phyloP scores from a whole-genome alignment of 116 monocot genomes.

The Cymodocea nodosa region DNA sequence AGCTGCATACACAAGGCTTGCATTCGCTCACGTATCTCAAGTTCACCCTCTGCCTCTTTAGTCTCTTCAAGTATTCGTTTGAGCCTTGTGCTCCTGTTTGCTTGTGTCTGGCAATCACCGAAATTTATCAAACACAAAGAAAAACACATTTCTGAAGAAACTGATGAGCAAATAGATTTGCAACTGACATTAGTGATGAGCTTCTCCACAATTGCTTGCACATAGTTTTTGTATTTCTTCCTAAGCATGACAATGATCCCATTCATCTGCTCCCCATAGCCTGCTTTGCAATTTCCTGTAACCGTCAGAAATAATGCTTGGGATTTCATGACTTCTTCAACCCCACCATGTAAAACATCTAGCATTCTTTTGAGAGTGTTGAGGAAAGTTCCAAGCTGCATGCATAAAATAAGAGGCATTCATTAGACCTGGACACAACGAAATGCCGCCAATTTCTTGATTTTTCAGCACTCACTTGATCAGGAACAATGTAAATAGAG shows the following conservation, averaged over 20 bases:
- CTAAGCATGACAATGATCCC: slow-evolving; percentile 56
- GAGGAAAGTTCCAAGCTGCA: slow-evolving; percentile 76
- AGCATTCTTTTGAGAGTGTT: slow-evolving; percentile 79
- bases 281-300: slow-evolving; percentile 21
- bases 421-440: not conserved
- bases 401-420: not conserved
- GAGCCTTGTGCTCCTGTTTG: slow-evolving; percentile 51
- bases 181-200: slow-evolving; percentile 65
- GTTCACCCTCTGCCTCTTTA: slow-evolving; percentile 67
- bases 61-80: slow-evolving; percentile 79
- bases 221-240: slow-evolving; percentile 84
- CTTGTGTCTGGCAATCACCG: slow-evolving; percentile 39
- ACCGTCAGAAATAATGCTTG: slow-evolving; percentile 46
- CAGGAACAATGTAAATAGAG: slow-evolving; percentile 43
- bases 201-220: slow-evolving; percentile 78
- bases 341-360: slow-evolving; percentile 54
- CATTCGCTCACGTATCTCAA: slow-evolving; percentile 81
- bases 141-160: not conserved
- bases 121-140: not conserved
- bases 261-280: slow-evolving; percentile 77
- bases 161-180: not conserved
- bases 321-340: slow-evolving; percentile 56
- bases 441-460: not conserved
- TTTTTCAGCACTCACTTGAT: slow-evolving; percentile 41
- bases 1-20: slow-evolving; percentile 49